Evolutionary conservation across 225 moss, liverwort and hornwort species (phyloP), one percentile per base, ranked within the genome.

Genomic region (Antitrichia curtipendula): DNA sequence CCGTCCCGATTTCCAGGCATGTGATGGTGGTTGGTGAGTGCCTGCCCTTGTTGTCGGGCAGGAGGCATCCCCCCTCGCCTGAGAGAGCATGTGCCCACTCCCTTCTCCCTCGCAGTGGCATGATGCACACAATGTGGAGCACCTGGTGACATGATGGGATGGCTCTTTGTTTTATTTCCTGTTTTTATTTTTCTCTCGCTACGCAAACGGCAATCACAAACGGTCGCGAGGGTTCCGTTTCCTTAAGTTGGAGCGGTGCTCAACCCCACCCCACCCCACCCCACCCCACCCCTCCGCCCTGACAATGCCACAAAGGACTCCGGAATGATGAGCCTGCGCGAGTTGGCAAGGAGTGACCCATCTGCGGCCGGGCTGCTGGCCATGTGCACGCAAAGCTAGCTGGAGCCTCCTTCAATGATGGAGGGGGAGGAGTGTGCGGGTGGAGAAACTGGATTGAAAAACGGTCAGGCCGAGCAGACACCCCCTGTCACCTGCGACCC

Each of bases 331-430:
- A 78, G 70, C 47, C 40, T 65, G 49, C 16, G 71, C 22, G 32
- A 41, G 88, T 82, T 54, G 90, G 85, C 71, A 69, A 27, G 20
- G 49, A 74, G 74, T 54, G 43, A 27, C 19, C 72, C 34, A 6
- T 28, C 40, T 41, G 68, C 12, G 15, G 25, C 13, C 10, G 52
- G 2, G 20, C 11, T 43, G 81, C 80, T 80, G 82, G 59, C 88
- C 91, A 91, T 91, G 91, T 88, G 91, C 86, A 10, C 31, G 5
- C 14, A 50, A 82, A 72, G 78, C 88, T 83, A 72, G 78, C 88
- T 83, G 86, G 83, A 85, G 34, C 34, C 41, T 21, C 62, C 64
- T 28, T 50, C 78, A 82, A 84, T 78, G 62, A 82, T 78, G 82
- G 63, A 71, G 56, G 24, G 23, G 12, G 21, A 49, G 9, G 75